Evolutionary conservation across 1,284 basidiomycete genomes (phyloP).

Genomic region (Sporisorium graminicola): DNA sequence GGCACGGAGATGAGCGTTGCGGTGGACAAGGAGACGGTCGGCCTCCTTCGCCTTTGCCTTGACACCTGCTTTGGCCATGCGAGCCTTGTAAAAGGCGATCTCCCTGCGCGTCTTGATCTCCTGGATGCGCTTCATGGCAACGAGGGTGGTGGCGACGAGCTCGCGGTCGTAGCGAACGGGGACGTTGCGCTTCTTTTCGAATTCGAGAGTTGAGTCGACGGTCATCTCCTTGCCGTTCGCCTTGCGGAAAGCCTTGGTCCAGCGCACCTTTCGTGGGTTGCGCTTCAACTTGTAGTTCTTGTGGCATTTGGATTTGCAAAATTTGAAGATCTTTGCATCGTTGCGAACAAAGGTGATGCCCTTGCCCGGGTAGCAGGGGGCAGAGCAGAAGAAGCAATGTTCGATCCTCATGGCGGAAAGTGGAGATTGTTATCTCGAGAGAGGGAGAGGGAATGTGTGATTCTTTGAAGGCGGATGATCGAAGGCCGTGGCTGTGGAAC

Average conservation of each 20-base stretch:
- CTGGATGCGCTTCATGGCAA: slow-evolving; percentile 94
- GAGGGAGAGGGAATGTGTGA: too few species aligned
- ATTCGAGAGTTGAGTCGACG: slow-evolving; percentile 97
- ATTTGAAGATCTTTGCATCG: slow-evolving; percentile 66
- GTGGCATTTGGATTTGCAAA: slow-evolving; percentile 70
- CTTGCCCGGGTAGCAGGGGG: slow-evolving; percentile 93
- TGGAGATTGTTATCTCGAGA: neutral
- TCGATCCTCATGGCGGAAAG: slow-evolving; percentile 67
- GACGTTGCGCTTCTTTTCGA: slow-evolving; percentile 98
- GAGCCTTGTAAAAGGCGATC: slow-evolving; percentile 82
- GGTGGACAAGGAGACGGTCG: slow-evolving; percentile 64
- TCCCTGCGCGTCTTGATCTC: slow-evolving; percentile 94
- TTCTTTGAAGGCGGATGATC: too few species aligned
- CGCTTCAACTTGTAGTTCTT: slow-evolving; percentile 89
- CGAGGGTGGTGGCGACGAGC: slow-evolving; percentile 90
- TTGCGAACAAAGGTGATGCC: slow-evolving; percentile 70
- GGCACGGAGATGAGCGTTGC: slow-evolving; percentile 62
- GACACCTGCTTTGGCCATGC: slow-evolving; percentile 65
- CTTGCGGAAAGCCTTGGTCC: slow-evolving; percentile 99
- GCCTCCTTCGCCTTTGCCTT: slow-evolving; percentile 59
- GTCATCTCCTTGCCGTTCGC: slow-evolving; percentile 99
- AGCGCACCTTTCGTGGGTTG: slow-evolving; percentile 97
- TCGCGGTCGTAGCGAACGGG: slow-evolving; percentile 98
- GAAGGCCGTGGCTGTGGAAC: neutral
- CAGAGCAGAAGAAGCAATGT: slow-evolving; percentile 79